Evolutionary conservation across 352 stramenopile genomes (phyloP).

Genomic region (Pythium aristosporum): DNA sequence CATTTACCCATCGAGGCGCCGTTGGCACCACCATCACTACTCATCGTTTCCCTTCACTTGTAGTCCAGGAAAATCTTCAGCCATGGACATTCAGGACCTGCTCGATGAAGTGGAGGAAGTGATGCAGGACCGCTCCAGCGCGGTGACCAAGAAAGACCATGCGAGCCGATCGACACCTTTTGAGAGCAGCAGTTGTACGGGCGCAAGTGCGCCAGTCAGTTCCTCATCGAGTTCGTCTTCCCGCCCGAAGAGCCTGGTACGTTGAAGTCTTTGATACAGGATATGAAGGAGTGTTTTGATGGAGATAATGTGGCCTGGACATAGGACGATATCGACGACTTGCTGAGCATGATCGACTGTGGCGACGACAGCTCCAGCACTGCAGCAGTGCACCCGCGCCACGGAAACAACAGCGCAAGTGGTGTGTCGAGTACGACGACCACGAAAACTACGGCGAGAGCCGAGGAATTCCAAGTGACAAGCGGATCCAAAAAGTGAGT

Average conservation of each 20-base stretch:
- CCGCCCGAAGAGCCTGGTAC: conserved; percentile 19
- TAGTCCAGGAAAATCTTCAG: too few relatives aligned
- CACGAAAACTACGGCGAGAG: conserved; percentile 20
- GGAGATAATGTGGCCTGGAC: background rate
- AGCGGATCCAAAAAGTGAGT: conserved; percentile 59
- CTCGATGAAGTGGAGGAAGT: conserved; percentile 69
- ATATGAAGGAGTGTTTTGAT: too few relatives aligned
- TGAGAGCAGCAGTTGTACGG: background rate
- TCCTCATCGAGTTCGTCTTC: background rate
- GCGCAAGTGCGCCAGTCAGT: too few relatives aligned
- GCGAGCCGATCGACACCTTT: conserved; percentile 1
- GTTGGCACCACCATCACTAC: too few relatives aligned
- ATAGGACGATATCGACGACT: conserved; percentile 67
- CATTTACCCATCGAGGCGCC: too few relatives aligned
- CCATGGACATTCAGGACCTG: conserved; percentile 74
- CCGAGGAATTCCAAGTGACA: conserved; percentile 31
- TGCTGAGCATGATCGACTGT: conserved; percentile 63
- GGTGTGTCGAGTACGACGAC: background rate
- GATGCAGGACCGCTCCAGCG: conserved; percentile 36
- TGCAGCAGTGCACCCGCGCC: conserved; percentile 32
- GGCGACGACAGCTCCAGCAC: conserved; percentile 35
- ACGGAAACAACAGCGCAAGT: background rate
- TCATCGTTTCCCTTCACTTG: too few relatives aligned
- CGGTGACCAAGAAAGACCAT: conserved; percentile 2
- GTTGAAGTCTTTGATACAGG: too few relatives aligned